Evolutionary conservation across 2,329 filamentous ascomycete genomes (phyloP).

Genomic region (Pseudocercospora fuligena): DNA sequence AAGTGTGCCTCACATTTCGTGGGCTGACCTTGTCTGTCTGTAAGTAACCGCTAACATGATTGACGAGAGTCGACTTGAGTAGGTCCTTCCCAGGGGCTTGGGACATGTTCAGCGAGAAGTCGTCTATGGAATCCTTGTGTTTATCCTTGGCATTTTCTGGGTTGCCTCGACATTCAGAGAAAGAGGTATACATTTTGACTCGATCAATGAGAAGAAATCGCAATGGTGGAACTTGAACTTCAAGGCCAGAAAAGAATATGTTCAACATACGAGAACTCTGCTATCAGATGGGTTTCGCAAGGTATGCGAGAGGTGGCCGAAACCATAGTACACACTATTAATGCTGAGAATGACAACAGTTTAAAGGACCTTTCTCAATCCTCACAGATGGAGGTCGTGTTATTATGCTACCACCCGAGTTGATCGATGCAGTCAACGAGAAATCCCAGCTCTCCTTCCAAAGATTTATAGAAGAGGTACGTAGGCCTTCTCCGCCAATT

Average conservation of each 20-base stretch:
- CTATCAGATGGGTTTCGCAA: background rate
- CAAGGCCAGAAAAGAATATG: background rate
- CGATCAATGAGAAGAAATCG: background rate
- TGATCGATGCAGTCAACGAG: background rate
- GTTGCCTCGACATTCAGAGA: background rate
- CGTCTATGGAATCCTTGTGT: background rate
- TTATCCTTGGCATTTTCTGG: background rate
- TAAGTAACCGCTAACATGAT: background rate
- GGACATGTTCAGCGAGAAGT: background rate
- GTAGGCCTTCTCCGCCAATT: too few relatives aligned
- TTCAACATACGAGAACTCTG: background rate
- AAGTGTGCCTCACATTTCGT: background rate
- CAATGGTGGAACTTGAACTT: background rate
- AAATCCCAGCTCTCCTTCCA: background rate
- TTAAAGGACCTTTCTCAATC: background rate
- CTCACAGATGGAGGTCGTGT: background rate
- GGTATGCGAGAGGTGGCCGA: background rate
- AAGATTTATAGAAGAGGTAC: background rate
- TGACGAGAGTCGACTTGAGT: background rate
- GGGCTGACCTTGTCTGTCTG: background rate
- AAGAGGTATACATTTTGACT: background rate
- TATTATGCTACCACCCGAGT: background rate
- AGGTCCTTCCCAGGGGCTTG: background rate
- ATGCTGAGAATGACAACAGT: background rate
- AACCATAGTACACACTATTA: background rate